Percentiles rank a stretch among this genome's conserved stretches.
These are phyloP conservation scores for Mycosphaerella arachidis DNA, from an alignment of 2,329 filamentous ascomycete genomes.

Conservation along the genomic window DNA sequence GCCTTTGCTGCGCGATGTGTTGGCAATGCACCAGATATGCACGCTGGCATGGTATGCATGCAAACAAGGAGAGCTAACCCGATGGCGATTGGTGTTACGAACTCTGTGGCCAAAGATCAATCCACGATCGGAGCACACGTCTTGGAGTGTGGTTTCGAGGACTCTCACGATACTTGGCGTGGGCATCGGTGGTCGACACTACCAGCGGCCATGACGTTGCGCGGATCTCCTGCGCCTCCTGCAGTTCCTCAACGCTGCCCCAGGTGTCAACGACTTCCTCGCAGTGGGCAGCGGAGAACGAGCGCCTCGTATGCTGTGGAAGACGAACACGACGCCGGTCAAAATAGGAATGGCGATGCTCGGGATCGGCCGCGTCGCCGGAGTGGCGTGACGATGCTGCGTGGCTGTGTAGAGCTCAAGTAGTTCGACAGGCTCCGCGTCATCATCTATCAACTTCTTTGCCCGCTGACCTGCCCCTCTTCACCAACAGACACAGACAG, in stretches of 20 bases:
- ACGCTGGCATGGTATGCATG: neutral
- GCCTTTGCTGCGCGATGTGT: slow-evolving; percentile 8
- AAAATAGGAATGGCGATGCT: neutral
- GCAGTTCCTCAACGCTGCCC: no score
- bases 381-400: neutral
- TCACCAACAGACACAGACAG: neutral
- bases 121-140: no score
- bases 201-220: neutral
- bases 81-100: neutral
- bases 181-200: neutral
- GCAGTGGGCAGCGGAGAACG: neutral
- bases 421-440: neutral
- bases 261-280: no score
- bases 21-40: slow-evolving; percentile 1
- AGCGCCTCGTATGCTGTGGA: neutral
- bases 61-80: neutral
- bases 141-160: no score
- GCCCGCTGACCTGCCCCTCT: neutral
- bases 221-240: no score
- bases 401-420: neutral
- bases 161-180: no score
- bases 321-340: neutral
- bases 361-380: neutral
- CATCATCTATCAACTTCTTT: neutral
- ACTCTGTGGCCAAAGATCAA: no score